Conservation (phyloP, 441 rosid species). For the Erodium moschatum region DNA sequence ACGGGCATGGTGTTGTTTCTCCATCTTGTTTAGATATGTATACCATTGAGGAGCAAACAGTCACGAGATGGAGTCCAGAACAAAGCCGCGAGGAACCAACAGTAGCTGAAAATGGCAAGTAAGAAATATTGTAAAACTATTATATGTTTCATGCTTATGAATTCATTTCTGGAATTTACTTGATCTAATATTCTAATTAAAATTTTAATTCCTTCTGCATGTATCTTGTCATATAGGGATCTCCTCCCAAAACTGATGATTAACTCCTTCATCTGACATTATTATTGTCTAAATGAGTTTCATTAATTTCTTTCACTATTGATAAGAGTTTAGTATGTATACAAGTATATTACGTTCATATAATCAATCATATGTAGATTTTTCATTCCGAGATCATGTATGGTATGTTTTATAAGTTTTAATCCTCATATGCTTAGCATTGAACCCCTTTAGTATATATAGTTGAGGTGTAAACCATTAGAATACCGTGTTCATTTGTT, state of each 20-base stretch:
- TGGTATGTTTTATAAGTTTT: not conserved
- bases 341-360: not conserved
- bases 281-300: not conserved
- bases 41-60: constrained; percentile 37
- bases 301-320: not conserved
- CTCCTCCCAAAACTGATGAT: not conserved
- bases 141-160: not conserved
- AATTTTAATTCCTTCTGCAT: not conserved
- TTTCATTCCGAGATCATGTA: not conserved
- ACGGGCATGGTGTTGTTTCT: constrained; percentile 22
- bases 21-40: constrained; percentile 35
- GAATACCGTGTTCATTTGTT: not conserved
- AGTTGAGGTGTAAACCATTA: constrained; percentile 2
- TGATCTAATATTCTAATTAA: not conserved
- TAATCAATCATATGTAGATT: not conserved
- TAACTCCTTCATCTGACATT: not conserved
- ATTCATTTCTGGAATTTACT: not conserved
- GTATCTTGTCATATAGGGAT: not conserved
- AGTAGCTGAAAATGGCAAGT: constrained; percentile 20
- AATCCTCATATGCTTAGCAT: not conserved
- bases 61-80: constrained; percentile 58
- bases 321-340: not conserved
- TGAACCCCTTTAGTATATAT: not conserved
- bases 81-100: constrained; percentile 41
- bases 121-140: constrained; percentile 13